Percentiles rank a stretch among this genome's conserved stretches.
These are phyloP conservation scores for Cadophora sp. DNA, from an alignment of 2,329 filamentous ascomycete species.

Conservation along the genomic window DNA sequence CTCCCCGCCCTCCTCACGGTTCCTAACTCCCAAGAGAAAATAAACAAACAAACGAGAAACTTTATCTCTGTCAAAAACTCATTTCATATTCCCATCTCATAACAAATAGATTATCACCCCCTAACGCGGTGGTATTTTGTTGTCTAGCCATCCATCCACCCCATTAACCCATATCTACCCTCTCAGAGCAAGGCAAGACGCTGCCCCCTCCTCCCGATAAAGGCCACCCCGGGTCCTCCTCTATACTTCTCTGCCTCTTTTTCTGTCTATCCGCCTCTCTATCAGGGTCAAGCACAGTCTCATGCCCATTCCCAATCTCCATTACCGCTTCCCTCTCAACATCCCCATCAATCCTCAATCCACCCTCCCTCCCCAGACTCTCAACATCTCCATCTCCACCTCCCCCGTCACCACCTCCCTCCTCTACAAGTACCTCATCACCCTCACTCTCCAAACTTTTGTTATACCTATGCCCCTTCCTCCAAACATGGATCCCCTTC, in stretches of 20 bases:
- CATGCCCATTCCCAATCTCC: background rate
- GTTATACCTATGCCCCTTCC: background rate
- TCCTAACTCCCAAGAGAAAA: too few species aligned
- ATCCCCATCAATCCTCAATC: background rate
- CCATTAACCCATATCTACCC: background rate
- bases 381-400: background rate
- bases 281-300: background rate
- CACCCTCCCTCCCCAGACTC: background rate
- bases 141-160: background rate
- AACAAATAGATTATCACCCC: too few species aligned
- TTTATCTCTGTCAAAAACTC: too few species aligned
- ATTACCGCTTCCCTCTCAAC: background rate
- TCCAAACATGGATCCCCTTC: background rate
- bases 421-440: background rate
- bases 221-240: background rate
- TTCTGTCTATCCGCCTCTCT: background rate
- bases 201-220: background rate
- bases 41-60: too few species aligned
- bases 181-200: background rate
- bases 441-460: background rate
- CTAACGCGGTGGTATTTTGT: too few species aligned
- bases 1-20: too few species aligned
- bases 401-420: background rate
- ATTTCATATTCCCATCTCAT: too few species aligned
- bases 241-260: background rate